Conservation (phyloP, 2,329 filamentous ascomycete species). For the Thielaviopsis ethacetica region DNA sequence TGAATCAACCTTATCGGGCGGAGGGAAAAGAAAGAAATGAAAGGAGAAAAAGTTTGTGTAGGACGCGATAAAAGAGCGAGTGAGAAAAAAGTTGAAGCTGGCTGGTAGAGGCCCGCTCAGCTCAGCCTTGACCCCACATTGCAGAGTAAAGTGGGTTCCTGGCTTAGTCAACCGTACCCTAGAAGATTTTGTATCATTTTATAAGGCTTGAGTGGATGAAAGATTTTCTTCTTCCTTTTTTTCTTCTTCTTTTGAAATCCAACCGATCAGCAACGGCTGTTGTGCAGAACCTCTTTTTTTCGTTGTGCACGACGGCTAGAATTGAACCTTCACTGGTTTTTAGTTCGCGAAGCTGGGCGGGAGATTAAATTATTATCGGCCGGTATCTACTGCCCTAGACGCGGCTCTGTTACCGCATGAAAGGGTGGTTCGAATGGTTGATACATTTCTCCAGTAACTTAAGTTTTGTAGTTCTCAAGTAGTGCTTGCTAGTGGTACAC, state of each 20-base stretch:
- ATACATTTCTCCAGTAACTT: constrained; percentile 34
- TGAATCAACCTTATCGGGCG: background rate
- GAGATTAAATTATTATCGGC: constrained; percentile 45
- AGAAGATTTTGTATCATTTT: background rate
- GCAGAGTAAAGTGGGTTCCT: background rate
- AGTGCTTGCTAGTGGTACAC: too few species aligned
- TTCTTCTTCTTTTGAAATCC: constrained; percentile 20
- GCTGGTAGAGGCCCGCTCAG: background rate
- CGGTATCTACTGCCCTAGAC: constrained; percentile 84
- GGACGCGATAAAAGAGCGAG: constrained; percentile 4
- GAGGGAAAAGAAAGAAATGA: constrained; percentile 10
- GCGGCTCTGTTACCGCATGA: constrained; percentile 37
- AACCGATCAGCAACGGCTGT: constrained; percentile 20
- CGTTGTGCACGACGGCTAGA: constrained; percentile 7
- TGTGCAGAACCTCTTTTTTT: constrained; percentile 17
- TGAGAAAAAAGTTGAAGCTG: background rate
- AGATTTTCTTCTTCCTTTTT: constrained; percentile 16
- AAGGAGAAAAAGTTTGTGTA: constrained; percentile 13
- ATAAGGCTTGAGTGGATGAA: constrained; percentile 15
- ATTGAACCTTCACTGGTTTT: constrained; percentile 16
- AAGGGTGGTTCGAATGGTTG: constrained; percentile 73
- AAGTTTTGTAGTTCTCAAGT: too few species aligned
- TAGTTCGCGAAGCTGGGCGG: constrained; percentile 38
- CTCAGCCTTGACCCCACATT: background rate
- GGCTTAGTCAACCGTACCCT: background rate